phyloP scores from a whole-genome alignment of 2,329 filamentous ascomycete species.

The Tympanopsis confertula region DNA sequence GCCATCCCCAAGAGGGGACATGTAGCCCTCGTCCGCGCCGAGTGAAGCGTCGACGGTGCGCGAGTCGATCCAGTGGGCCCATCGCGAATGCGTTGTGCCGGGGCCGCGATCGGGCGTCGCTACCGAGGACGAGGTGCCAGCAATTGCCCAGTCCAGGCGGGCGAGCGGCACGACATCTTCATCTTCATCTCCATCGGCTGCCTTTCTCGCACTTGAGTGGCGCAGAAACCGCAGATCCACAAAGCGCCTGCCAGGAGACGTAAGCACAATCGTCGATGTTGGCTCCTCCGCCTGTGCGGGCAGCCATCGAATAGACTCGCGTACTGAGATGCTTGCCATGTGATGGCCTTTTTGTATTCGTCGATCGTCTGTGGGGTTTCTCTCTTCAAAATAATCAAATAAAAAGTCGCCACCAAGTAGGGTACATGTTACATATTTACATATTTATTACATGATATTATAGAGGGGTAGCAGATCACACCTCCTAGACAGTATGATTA shows the following conservation, averaged over 20 bases:
- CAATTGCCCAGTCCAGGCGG: constrained; percentile 55
- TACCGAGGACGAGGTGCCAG: constrained; percentile 38
- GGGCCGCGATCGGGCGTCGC: constrained; percentile 11
- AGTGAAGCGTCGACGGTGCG: constrained; percentile 24
- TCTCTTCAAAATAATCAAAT: too few relatives aligned
- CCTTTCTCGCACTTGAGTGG: constrained; percentile 7
- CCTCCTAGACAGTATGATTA: too few relatives aligned
- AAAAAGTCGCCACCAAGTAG: too few relatives aligned
- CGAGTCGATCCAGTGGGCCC: constrained; percentile 50
- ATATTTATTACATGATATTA: too few relatives aligned
- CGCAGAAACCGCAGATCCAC: constrained; percentile 46
- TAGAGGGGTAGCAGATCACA: too few relatives aligned
- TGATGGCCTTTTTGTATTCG: too few relatives aligned
- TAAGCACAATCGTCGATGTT: constrained; percentile 54
- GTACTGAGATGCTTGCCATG: constrained; percentile 40
- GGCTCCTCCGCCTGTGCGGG: constrained; percentile 40
- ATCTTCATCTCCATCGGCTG: not conserved
- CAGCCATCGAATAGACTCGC: constrained; percentile 47
- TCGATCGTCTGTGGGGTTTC: too few relatives aligned
- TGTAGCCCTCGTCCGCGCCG: constrained; percentile 42
- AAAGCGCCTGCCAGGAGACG: constrained; percentile 41
- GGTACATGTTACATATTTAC: too few relatives aligned
- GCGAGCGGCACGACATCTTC: constrained; percentile 5
- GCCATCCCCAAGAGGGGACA: constrained; percentile 29
- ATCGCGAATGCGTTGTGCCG: constrained; percentile 25